Evolutionary conservation across 768 basidiomycete species (phyloP), one percentile per base, ranked within the genome.

Genomic region (Agaricus sinodeliciosus): DNA sequence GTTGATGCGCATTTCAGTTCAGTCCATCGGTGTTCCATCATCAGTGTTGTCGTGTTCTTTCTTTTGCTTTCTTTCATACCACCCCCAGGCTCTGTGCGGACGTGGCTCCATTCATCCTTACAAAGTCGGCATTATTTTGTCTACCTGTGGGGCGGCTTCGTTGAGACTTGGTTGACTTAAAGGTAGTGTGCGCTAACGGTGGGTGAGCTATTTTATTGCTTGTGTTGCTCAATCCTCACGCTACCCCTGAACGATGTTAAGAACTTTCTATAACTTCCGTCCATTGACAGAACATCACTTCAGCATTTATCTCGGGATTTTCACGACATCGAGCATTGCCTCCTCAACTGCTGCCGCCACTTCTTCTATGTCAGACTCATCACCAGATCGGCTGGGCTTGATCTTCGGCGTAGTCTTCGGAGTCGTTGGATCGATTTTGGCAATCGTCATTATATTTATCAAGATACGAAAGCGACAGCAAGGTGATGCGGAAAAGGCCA

Each of bases 91-190:
- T 48, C 45, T 34, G 56, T 63, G 52, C 63, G 65, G 55, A 64
- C 63, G 65, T 62, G 66, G 59, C 57, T 68, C 69, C 55, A 65
- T 68, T 67, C 65, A 63, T 65, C 63, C 60, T 60, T 59, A 49
- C 36, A 19, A 27, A 52, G 35, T 36, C 35, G n/a, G 19, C 45
- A 48, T 16, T 48, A 35, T 16, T 41, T 54, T 43, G 18, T 41
- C n/a, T 22, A 13, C 16, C 6, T 6, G 9, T 4, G 27, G 9
- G 19, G 5, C 12, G 8, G 5, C 16, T 15, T 39, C 15, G 37
- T 39, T 39, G 34, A 9, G 22, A 22, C 22, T 22, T 22, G 8
- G 31, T 31, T 31, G 11, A 31, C 11, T 8, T 11, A 31, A 31
- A 11, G 31, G 4, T 8, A 31, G 22, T 22, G 22, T 22, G 22